These are phyloP conservation scores for Paramarasmius palmivorus DNA, from an alignment of 1,284 basidiomycete species.

Conservation along the genomic window DNA sequence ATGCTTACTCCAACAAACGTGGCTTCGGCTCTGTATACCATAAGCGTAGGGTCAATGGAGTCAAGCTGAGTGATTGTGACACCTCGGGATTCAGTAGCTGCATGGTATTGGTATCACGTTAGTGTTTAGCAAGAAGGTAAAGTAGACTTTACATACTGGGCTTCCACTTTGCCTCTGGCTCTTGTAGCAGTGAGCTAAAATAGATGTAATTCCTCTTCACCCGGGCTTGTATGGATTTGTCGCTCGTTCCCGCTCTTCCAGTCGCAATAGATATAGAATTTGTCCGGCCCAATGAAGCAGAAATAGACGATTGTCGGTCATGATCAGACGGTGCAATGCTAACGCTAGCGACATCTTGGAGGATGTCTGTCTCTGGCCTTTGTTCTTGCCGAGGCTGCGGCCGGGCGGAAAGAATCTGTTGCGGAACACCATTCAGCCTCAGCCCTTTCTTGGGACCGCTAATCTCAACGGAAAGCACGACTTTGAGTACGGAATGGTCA, in stretches of 20 bases:
- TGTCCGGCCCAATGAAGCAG: constrained; percentile 32
- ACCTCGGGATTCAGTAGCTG: constrained; percentile 82
- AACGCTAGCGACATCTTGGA: constrained; percentile 65
- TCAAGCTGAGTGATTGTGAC: constrained; percentile 95
- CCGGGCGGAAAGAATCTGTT: constrained; percentile 63
- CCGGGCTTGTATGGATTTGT: constrained; percentile 80
- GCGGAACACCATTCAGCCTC: constrained; percentile 82
- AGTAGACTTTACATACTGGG: constrained; percentile 52
- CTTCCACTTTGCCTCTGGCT: constrained; percentile 98
- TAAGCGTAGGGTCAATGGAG: constrained; percentile 95
- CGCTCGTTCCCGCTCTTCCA: constrained; percentile 62
- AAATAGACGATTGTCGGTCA: constrained; percentile 26
- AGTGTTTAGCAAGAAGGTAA: constrained; percentile 8
- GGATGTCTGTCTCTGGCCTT: constrained; percentile 62
- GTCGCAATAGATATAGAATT: constrained; percentile 39
- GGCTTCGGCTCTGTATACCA: constrained; percentile 95
- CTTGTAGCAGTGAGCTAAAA: constrained; percentile 95
- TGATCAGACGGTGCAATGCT: constrained; percentile 56
- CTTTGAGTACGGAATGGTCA: constrained; percentile 77
- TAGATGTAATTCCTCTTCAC: constrained; percentile 96
- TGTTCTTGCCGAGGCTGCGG: constrained; percentile 58
- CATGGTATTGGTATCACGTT: constrained; percentile 19
- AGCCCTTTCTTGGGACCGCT: constrained; percentile 77
- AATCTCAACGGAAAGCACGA: constrained; percentile 77
- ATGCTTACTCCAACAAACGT: constrained; percentile 96